These are phyloP conservation scores for Oryza brachyantha DNA, from an alignment of 176 grass and related monocot genomes.

Conservation along the genomic window DNA sequence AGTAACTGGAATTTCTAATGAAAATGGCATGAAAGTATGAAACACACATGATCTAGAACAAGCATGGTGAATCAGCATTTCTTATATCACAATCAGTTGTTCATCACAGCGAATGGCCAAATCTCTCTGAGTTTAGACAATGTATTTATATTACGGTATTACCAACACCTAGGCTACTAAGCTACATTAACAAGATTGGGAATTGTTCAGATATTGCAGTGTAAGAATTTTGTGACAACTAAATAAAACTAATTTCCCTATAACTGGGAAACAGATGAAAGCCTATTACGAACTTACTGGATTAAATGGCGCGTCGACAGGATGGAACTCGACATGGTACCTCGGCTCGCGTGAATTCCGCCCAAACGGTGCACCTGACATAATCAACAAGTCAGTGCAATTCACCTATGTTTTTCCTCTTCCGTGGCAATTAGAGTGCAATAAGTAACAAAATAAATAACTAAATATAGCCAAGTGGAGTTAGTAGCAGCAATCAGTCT, in stretches of 20 bases:
- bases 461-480: neutral
- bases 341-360: constrained; percentile 36
- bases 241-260: neutral
- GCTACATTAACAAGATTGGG: neutral
- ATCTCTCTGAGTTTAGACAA: neutral
- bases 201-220: neutral
- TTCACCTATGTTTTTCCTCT: neutral
- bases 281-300: constrained; percentile 12
- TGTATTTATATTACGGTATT: too few species aligned
- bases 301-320: constrained; percentile 26
- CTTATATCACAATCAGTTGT: neutral
- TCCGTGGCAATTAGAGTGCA: neutral
- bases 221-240: neutral
- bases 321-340: constrained; percentile 41
- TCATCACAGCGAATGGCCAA: neutral
- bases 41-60: neutral
- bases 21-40: neutral
- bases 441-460: neutral
- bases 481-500: neutral
- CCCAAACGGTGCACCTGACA: constrained; percentile 37
- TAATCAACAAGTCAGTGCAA: neutral
- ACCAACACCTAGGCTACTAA: neutral
- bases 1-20: neutral
- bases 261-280: neutral
- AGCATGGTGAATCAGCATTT: neutral